Evolutionary conservation across 139 green algal genomes (phyloP).

Genomic region (Yamagishiella unicocca): DNA sequence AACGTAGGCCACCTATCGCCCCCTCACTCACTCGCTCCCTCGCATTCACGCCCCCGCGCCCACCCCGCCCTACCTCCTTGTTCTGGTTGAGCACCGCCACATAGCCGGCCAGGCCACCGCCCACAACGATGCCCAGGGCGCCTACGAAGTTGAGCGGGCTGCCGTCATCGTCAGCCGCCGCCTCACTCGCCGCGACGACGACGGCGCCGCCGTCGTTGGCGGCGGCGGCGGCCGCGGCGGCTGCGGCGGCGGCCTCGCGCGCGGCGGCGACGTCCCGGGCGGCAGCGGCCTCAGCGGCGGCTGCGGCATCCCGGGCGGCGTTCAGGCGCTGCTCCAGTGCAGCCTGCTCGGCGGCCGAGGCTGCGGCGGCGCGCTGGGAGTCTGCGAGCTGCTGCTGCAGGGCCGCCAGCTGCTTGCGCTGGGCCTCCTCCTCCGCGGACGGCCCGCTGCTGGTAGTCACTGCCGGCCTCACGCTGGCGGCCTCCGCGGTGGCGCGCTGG

Average conservation of each 20-base stretch:
- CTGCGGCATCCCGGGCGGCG: not conserved
- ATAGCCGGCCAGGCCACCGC: slow-evolving; percentile 56
- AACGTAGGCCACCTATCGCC: not conserved
- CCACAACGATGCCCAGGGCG: slow-evolving; percentile 50
- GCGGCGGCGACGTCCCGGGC: not conserved
- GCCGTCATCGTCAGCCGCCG: not conserved
- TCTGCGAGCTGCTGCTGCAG: slow-evolving; percentile 25
- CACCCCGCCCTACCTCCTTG: slow-evolving; percentile 47
- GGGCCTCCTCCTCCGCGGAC: not conserved
- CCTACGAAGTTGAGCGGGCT: slow-evolving; percentile 42
- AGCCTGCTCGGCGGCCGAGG: slow-evolving; percentile 15
- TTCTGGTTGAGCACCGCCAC: slow-evolving; percentile 55
- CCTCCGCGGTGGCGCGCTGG: not conserved
- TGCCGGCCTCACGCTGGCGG: not conserved
- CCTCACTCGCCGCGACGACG: not conserved
- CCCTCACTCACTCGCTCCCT: not conserved
- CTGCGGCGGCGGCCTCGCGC: not conserved
- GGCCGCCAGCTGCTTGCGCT: slow-evolving; percentile 23
- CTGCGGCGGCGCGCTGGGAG: slow-evolving; percentile 9
- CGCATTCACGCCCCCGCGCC: not conserved
- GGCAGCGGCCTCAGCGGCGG: not conserved
- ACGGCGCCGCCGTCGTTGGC: not conserved
- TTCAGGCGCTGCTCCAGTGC: slow-evolving; percentile 7
- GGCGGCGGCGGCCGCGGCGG: not conserved
- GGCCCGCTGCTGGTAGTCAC: not conserved